Conservation (phyloP, 2,329 filamentous ascomycete genomes). For the Ambrosiella xylebori region DNA sequence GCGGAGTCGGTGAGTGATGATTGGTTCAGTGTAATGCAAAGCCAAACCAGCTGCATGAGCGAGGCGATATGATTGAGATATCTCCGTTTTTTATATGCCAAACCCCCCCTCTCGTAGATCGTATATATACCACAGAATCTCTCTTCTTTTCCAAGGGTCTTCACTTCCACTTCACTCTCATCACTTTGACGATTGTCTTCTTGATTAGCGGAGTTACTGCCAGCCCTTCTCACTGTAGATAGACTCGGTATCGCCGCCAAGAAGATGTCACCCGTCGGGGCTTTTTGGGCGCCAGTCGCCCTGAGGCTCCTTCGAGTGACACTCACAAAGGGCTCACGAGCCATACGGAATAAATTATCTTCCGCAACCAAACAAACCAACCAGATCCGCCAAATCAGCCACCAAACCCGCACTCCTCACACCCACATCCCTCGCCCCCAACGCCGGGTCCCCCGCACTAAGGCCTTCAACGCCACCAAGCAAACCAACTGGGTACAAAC, state of each 20-base stretch:
- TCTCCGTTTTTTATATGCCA: slow-evolving; percentile 7
- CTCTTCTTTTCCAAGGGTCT: background rate
- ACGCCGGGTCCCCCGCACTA: slow-evolving; percentile 20
- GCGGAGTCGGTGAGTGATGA: slow-evolving; percentile 7
- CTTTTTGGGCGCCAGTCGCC: slow-evolving; percentile 36
- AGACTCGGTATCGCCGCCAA: slow-evolving; percentile 2
- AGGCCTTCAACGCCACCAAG: slow-evolving; percentile 9
- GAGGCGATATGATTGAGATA: slow-evolving; percentile 1
- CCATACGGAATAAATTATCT: slow-evolving; percentile 33
- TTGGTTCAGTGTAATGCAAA: slow-evolving; percentile 7
- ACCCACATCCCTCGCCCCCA: slow-evolving; percentile 33
- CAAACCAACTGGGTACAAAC: slow-evolving; percentile 8
- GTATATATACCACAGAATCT: background rate
- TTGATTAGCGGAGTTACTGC: slow-evolving; percentile 5
- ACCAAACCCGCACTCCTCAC: slow-evolving; percentile 33
- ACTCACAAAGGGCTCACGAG: slow-evolving; percentile 32
- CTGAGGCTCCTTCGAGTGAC: slow-evolving; percentile 37
- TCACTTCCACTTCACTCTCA: background rate
- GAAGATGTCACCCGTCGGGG: slow-evolving; percentile 38
- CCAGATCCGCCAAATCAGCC: slow-evolving; percentile 29
- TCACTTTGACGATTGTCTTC: background rate
- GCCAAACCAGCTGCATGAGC: slow-evolving; percentile 9
- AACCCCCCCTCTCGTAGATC: background rate
- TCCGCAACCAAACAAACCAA: slow-evolving; percentile 27
- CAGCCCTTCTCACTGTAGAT: slow-evolving; percentile 3